Evolutionary conservation across 2,329 filamentous ascomycete genomes (phyloP).

Genomic region (Cadophora sp.): DNA sequence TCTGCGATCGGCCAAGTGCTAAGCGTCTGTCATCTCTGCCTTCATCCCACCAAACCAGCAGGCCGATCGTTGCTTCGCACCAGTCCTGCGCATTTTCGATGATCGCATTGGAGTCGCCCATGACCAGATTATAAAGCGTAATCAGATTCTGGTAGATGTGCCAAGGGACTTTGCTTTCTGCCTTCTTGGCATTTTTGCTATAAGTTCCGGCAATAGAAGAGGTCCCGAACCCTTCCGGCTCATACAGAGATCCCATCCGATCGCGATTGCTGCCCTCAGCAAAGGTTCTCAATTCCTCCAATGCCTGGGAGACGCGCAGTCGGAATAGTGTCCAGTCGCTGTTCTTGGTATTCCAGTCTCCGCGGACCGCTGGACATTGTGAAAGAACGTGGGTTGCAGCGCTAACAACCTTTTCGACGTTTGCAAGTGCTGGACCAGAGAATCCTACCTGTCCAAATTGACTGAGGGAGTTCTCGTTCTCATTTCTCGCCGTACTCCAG

Average conservation of each 20-base stretch:
- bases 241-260: conserved; percentile 40
- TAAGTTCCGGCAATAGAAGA: conserved; percentile 63
- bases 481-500: conserved; percentile 76
- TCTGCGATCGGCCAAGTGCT: conserved; percentile 38
- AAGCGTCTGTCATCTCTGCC: conserved; percentile 58
- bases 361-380: conserved; percentile 71
- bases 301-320: conserved; percentile 71
- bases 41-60: conserved; percentile 94
- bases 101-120: conserved; percentile 79
- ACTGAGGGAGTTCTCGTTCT: conserved; percentile 65
- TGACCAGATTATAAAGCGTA: conserved; percentile 79
- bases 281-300: conserved; percentile 76
- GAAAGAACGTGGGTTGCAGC: conserved; percentile 74
- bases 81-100: conserved; percentile 83
- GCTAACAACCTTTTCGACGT: conserved; percentile 75
- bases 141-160: conserved; percentile 86
- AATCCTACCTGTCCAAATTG: conserved; percentile 64
- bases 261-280: conserved; percentile 73
- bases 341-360: conserved; percentile 83
- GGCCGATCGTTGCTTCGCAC: conserved; percentile 84
- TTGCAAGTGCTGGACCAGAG: conserved; percentile 75
- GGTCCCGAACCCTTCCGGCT: conserved; percentile 48
- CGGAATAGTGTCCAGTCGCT: conserved; percentile 87
- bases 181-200: conserved; percentile 71
- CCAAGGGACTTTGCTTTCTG: conserved; percentile 88